A percentile compares a stretch with the other conserved stretches of the same genome.
Evolutionary conservation across 2,329 filamentous ascomycete genomes (phyloP).

Genomic region (Aspergillus terreus): DNA sequence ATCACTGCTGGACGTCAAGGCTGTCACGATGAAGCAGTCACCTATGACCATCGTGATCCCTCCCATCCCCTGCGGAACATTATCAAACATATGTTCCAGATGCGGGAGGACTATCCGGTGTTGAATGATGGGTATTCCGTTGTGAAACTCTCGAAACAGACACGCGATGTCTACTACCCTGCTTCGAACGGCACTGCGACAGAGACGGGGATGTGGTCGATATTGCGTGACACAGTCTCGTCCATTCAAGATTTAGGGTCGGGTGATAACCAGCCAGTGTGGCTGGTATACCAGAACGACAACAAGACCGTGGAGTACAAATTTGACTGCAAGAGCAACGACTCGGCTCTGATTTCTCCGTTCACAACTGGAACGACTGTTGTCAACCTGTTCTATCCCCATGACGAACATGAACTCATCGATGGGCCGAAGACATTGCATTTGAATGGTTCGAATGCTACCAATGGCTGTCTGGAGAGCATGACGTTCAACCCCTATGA

Average conservation of each 20-base stretch:
- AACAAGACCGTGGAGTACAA: slow-evolving; percentile 50
- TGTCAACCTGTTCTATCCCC: slow-evolving; percentile 61
- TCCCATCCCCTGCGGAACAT: slow-evolving; percentile 59
- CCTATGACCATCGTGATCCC: slow-evolving; percentile 61
- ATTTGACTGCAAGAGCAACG: slow-evolving; percentile 54
- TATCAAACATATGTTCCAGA: slow-evolving; percentile 59
- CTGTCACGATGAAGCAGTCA: slow-evolving; percentile 55
- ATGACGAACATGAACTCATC: slow-evolving; percentile 53
- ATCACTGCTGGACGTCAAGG: slow-evolving; percentile 52
- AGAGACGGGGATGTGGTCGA: slow-evolving; percentile 59
- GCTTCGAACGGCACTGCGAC: slow-evolving; percentile 53
- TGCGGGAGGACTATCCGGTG: slow-evolving; percentile 54
- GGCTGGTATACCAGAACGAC: slow-evolving; percentile 45
- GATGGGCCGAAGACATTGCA: slow-evolving; percentile 44
- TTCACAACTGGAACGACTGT: slow-evolving; percentile 54
- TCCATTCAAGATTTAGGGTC: slow-evolving; percentile 51
- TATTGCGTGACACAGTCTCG: slow-evolving; percentile 50
- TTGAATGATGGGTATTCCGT: slow-evolving; percentile 59
- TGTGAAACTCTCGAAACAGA: slow-evolving; percentile 56
- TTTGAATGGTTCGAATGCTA: slow-evolving; percentile 44
- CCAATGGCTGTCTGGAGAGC: slow-evolving; percentile 54
- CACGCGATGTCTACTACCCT: slow-evolving; percentile 47
- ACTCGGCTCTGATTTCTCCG: slow-evolving; percentile 54
- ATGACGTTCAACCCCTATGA: slow-evolving; percentile 55
- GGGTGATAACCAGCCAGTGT: slow-evolving; percentile 44